A percentile compares a stretch with the other conserved stretches of the same genome.
phyloP scores from a whole-genome alignment of 495 filamentous ascomycete species.

The Aspergillus haitiensis region DNA sequence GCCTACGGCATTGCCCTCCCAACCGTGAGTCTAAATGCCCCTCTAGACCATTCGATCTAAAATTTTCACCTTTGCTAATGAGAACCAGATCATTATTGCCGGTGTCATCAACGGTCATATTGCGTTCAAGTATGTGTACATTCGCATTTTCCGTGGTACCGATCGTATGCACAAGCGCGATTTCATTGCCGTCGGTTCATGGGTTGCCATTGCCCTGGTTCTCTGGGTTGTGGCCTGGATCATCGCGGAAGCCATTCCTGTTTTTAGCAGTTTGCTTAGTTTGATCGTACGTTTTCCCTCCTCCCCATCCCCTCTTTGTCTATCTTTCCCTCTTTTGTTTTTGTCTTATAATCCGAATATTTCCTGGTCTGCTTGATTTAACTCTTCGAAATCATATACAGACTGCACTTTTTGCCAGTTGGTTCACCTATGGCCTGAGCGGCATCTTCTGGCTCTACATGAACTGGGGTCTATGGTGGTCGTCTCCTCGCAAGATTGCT shows the following conservation, averaged over 20 bases:
- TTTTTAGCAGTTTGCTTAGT: constrained; percentile 65
- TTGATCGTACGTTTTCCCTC: constrained; percentile 44
- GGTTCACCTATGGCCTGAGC: constrained; percentile 38
- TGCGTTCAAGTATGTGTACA: constrained; percentile 64
- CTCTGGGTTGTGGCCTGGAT: constrained; percentile 70
- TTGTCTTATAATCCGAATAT: constrained; percentile 30
- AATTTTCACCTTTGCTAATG: constrained; percentile 2
- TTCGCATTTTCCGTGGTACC: constrained; percentile 59
- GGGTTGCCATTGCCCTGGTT: constrained; percentile 56
- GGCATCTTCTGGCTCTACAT: constrained; percentile 49
- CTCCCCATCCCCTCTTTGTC: neutral
- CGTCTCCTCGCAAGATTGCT: constrained; percentile 36
- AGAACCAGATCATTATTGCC: constrained; percentile 47
- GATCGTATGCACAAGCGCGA: constrained; percentile 61
- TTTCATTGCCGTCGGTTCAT: constrained; percentile 49
- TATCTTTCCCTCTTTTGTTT: constrained; percentile 1
- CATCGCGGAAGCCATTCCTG: constrained; percentile 69
- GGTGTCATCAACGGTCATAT: constrained; percentile 72
- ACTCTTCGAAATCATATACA: constrained; percentile 18
- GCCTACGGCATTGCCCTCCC: constrained; percentile 80
- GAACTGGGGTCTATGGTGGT: constrained; percentile 39
- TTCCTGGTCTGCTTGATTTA: too few relatives aligned
- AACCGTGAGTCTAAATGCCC: constrained; percentile 45
- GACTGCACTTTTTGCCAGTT: constrained; percentile 44
- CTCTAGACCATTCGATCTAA: too few relatives aligned